Evolutionary conservation across 768 basidiomycete genomes (phyloP), one percentile per base, ranked within the genome.

Genomic region (Trametes cubensis): DNA sequence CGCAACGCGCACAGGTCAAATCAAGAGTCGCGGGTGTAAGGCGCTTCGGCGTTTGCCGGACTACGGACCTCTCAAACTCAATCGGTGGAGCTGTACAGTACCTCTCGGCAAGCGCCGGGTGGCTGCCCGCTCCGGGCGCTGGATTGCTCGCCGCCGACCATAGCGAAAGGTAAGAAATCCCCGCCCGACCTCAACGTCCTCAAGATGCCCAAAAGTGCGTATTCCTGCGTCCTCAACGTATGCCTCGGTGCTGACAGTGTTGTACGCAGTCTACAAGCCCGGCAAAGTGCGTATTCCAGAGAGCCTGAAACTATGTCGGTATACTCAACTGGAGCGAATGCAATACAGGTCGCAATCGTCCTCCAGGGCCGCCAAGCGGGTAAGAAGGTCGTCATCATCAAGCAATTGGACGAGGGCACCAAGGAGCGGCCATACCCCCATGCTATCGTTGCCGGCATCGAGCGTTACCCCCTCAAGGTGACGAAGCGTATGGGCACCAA

Each of bases 291-390:
- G n/a, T 34, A 17, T 18, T 38, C 2, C 10, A n/a, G 4, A 30
- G 46, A 39, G 47, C 42, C 56, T 59, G 54, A 70, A 48, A 28
- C 15, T 23, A 39, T 62, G 45, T 39, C 49, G 25, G 56, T 17
- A n/a, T 38, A 60, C 46, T 42, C 21, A 55, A 48, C 38, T 55
- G 54, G 62, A 30, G 40, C 55, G 34, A 49, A 49, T 20, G 39
- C 34, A 26, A 52, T 25, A 26, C 55, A 94, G 92, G 93, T 95
- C 70, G 94, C 93, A 68, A 95, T 98, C 80, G 87, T 98, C 78
- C 92, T 98, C 75, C 92, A 95, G 80, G 97, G 97, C 75, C 95
- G 97, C 75, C 97, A 98, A 77, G 97, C 97, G 68, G 97, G 97
- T 74, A 94, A 93, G 83, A 99, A 99, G 84, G 96, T 98, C 69